Evolutionary conservation across 1,284 basidiomycete species (phyloP).

Genomic region (Jaminaea rosea): DNA sequence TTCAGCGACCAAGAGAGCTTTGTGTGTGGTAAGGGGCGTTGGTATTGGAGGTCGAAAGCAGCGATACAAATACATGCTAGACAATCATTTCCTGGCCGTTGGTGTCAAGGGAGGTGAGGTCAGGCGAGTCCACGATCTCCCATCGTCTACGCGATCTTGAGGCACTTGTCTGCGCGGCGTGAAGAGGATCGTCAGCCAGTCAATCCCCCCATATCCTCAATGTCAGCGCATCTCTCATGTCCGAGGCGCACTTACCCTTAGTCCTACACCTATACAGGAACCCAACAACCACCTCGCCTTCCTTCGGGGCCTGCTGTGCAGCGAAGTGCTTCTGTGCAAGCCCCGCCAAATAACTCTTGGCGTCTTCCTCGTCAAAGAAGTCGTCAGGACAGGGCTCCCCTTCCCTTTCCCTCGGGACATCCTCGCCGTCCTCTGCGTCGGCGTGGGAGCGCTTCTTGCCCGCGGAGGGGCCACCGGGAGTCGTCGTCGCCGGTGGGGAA

Average conservation of each 20-base stretch:
- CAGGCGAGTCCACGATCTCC: no score
- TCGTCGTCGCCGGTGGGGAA: not conserved
- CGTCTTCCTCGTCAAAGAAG: constrained; percentile 33
- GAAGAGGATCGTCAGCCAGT: no score
- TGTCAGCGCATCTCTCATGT: no score
- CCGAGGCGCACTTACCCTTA: constrained; percentile 26
- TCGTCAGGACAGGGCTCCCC: constrained; percentile 20
- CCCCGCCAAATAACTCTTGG: constrained; percentile 22
- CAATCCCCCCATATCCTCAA: no score
- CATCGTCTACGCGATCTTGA: constrained; percentile 2
- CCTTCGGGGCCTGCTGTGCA: constrained; percentile 31
- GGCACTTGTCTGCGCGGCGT: not conserved
- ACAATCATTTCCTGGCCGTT: no score
- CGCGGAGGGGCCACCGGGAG: not conserved
- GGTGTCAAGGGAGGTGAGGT: no score
- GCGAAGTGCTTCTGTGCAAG: constrained; percentile 32
- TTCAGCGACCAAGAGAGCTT: no score
- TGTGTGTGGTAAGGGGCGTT: no score
- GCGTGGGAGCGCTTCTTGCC: not conserved
- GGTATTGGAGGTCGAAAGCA: no score
- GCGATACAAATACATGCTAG: no score
- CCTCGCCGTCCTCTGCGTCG: not conserved
- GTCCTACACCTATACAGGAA: constrained; percentile 36
- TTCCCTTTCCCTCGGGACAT: not conserved
- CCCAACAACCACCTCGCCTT: constrained; percentile 37